phyloP scores from a whole-genome alignment of 164 flowering plant species.

The Stephania cephalantha region DNA sequence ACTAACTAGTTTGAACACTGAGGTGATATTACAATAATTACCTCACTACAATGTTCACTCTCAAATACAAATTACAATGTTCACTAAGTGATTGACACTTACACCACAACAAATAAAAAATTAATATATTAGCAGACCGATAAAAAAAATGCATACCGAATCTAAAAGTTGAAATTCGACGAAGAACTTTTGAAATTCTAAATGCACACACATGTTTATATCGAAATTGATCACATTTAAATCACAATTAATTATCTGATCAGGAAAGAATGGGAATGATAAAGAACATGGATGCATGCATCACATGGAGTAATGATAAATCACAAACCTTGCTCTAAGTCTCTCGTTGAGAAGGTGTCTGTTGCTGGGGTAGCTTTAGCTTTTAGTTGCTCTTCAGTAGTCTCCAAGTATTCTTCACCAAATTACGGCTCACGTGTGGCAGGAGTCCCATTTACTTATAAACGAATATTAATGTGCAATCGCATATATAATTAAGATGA shows the following conservation, averaged over 20 bases:
- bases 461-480: background rate
- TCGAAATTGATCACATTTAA: background rate
- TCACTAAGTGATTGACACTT: too few relatives aligned
- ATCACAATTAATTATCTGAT: background rate
- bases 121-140: too few relatives aligned
- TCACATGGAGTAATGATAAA: background rate
- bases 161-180: too few relatives aligned
- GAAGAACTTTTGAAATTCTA: too few relatives aligned
- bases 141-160: too few relatives aligned
- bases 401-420: slow-evolving; percentile 41
- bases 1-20: too few relatives aligned
- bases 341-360: slow-evolving; percentile 8
- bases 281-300: background rate
- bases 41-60: too few relatives aligned
- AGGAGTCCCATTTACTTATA: slow-evolving; percentile 30
- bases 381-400: slow-evolving; percentile 56
- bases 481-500: background rate
- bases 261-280: background rate
- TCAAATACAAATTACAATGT: too few relatives aligned
- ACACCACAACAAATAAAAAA: too few relatives aligned
- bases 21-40: too few relatives aligned
- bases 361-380: slow-evolving; percentile 27
- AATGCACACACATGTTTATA: background rate
- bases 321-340: slow-evolving; percentile 26
- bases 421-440: slow-evolving; percentile 33